Evolutionary conservation across 2,329 filamentous ascomycete species (phyloP).

Genomic region (Fusarium sambucinum): DNA sequence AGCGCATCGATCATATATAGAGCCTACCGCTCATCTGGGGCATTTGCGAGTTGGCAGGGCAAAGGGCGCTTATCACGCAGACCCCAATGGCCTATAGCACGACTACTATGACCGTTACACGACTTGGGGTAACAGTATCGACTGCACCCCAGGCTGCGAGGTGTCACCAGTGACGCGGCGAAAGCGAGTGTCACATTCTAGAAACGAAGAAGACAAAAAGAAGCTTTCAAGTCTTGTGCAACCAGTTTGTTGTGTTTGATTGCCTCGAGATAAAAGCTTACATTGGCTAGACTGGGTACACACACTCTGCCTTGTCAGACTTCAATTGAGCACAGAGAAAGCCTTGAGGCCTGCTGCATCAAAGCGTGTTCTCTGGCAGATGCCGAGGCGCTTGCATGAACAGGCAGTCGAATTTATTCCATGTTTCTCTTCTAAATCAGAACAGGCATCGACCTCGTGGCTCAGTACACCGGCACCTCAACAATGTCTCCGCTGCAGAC

Average conservation of each 20-base stretch:
- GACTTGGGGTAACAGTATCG: not conserved
- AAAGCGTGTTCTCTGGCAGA: not conserved
- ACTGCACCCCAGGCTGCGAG: not conserved
- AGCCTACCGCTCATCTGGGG: not conserved
- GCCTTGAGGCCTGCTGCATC: conserved; percentile 3
- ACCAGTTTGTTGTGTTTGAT: not conserved
- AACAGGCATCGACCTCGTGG: not conserved
- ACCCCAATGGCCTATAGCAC: conserved; percentile 1
- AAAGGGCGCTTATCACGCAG: conserved; percentile 12
- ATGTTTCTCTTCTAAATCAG: not conserved
- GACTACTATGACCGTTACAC: conserved; percentile 2
- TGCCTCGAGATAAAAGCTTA: not conserved
- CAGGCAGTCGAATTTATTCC: not conserved
- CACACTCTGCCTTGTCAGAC: conserved; percentile 2
- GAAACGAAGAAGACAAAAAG: conserved; percentile 18
- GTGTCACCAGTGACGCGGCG: conserved; percentile 2
- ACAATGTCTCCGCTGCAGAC: not conserved
- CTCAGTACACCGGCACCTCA: not conserved
- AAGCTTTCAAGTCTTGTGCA: conserved; percentile 1
- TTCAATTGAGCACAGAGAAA: conserved; percentile 6
- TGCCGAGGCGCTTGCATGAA: not conserved
- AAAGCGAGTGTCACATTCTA: conserved; percentile 21
- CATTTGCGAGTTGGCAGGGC: conserved; percentile 15
- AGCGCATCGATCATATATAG: conserved; percentile 15
- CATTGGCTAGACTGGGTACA: not conserved